Base-by-base conservation (phyloP, 352 stramenopile species). In the Globisporangium megalacanthum region DNA sequence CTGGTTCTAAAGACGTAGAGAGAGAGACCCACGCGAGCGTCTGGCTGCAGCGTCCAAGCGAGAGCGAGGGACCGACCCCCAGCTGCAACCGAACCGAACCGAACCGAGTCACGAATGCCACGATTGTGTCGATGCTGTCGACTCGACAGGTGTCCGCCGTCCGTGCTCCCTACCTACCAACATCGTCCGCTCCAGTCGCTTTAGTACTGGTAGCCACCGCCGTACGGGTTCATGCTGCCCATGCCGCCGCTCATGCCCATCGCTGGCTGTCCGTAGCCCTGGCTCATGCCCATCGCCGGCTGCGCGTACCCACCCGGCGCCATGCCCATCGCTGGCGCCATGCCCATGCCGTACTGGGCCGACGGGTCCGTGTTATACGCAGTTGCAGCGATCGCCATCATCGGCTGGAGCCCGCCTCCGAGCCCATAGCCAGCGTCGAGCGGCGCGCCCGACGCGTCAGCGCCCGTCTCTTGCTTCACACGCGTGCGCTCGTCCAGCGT, bases 401-500 rank as follows among this genome's bases (percentile, higher is more conserved):
- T 83, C 17, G 82, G 85, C 62, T 89, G 77, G 70, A 92, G 75
- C 51, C 76, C 80, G 48, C 76, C 80, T 8, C 74, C 82, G 83
- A 95, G 91, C 41, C 73, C 79, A 52, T 90, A 92, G 4, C 66
- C 71, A 2, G 82, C 71, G 58, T 95, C 83, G 0, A 92, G 72
- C 35, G 75, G 58, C 2, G 35, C 35, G 2, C 35, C 35, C 35
- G 75, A 55, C n/a, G 69, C 66, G 31, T 88, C 81, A 13, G 73
- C 72, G 42, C 81, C 69, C 17, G 87, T 66, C 50, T 94, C 80
- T 58, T 92, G 79, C 66, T 88, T 80, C 54, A 82, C 76, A 66
- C 82, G 78, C 31, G 88, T 97, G 67, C 88, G 85, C 56, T 95
- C 86, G 54, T 98, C 90, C 44, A 99, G 75, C 10, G 74, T 81